Percentiles rank a stretch among this genome's conserved stretches.
phyloP scores from a whole-genome alignment of 2,329 filamentous ascomycete species.

The Rutstroemia sp. region DNA sequence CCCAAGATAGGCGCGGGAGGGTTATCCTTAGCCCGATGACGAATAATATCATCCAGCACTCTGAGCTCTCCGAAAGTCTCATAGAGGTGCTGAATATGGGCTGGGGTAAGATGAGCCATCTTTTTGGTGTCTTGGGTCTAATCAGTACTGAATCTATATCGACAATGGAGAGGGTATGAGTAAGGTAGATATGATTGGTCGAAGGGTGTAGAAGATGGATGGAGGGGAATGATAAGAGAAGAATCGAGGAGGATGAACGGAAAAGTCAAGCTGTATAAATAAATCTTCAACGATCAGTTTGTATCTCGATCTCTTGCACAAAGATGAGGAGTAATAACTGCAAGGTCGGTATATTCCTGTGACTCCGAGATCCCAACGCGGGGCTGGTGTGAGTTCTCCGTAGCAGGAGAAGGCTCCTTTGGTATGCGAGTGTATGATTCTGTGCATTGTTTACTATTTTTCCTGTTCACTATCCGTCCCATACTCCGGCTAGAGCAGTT shows the following conservation, averaged over 20 bases:
- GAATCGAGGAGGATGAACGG: neutral
- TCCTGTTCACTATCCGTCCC: too few relatives aligned
- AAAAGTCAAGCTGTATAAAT: neutral
- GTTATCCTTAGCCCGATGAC: slow-evolving; percentile 13
- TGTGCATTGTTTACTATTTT: too few relatives aligned
- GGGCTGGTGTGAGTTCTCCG: too few relatives aligned
- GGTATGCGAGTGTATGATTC: too few relatives aligned
- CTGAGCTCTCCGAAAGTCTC: slow-evolving; percentile 11
- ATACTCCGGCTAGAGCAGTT: too few relatives aligned
- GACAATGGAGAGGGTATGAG: neutral
- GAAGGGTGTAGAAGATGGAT: neutral
- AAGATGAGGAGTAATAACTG: too few relatives aligned
- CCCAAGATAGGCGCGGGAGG: slow-evolving; percentile 15
- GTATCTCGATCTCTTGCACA: too few relatives aligned
- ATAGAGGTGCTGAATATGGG: slow-evolving; percentile 10
- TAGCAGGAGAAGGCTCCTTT: too few relatives aligned
- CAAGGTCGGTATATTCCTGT: too few relatives aligned
- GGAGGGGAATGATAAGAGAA: neutral
- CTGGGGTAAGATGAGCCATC: slow-evolving; percentile 11
- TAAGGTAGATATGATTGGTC: neutral
- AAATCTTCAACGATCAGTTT: too few relatives aligned
- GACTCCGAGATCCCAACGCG: too few relatives aligned
- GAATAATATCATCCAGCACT: slow-evolving; percentile 17
- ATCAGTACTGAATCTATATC: neutral
- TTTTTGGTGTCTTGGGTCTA: neutral